A percentile compares a stretch with the other conserved stretches of the same genome.
These are phyloP conservation scores for Excoecaria agallocha DNA, from an alignment of 345 rosid genomes.

Conservation along the genomic window DNA sequence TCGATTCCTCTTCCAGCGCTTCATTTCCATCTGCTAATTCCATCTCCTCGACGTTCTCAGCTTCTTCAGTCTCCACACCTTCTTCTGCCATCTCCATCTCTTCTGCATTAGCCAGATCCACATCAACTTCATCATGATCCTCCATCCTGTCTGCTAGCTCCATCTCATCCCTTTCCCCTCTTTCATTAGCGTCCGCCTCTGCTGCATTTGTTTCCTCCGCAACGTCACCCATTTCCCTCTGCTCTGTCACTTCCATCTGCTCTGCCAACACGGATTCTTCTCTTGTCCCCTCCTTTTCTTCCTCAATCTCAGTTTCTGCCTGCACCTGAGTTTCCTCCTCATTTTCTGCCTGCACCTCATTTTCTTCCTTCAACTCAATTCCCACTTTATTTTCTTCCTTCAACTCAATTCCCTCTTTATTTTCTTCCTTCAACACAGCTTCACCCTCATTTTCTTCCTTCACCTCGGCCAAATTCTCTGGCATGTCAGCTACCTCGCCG, in stretches of 20 bases:
- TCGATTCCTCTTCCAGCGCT: slow-evolving; percentile 42
- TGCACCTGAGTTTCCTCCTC: too few species aligned
- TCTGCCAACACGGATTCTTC: not conserved
- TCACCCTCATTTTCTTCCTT: slow-evolving; percentile 23
- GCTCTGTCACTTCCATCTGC: not conserved
- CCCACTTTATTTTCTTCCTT: too few species aligned
- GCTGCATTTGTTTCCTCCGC: not conserved
- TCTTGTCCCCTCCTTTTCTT: not conserved
- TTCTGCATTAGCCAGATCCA: slow-evolving; percentile 8
- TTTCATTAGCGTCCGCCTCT: slow-evolving; percentile 19
- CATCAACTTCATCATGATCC: slow-evolving; percentile 28
- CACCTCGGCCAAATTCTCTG: slow-evolving; percentile 17
- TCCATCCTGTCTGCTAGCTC: slow-evolving; percentile 32
- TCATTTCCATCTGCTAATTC: slow-evolving; percentile 21
- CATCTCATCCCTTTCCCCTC: slow-evolving; percentile 22
- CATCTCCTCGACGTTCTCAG: slow-evolving; percentile 15
- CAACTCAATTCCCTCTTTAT: not conserved
- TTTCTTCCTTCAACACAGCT: slow-evolving; percentile 2
- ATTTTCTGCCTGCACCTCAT: too few species aligned
- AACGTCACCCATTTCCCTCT: not conserved
- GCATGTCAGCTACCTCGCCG: slow-evolving; percentile 23
- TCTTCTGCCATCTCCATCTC: slow-evolving; percentile 10
- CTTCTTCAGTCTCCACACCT: slow-evolving; percentile 11
- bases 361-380: too few species aligned
- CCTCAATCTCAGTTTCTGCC: slow-evolving; percentile 2